A percentile compares a stretch with the other conserved stretches of the same genome.
Conservation (phyloP, 257 asterid species). For the Nicotiana benthamiana region DNA sequence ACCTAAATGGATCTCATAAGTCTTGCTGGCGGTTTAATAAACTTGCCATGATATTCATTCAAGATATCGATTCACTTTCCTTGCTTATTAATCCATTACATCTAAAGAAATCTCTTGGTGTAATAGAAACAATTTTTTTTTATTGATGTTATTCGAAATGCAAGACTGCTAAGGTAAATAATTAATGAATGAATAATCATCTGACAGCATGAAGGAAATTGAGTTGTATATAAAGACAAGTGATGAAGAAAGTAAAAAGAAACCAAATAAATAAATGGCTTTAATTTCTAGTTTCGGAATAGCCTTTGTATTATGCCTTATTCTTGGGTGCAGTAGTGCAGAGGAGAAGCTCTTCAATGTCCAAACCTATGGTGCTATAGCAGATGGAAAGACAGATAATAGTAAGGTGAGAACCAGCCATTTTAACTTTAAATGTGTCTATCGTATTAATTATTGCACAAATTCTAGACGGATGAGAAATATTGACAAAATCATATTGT, state of each 20-base stretch:
- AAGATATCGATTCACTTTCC: not conserved
- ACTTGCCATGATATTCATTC: not conserved
- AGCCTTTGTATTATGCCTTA: not conserved
- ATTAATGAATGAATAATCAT: not conserved
- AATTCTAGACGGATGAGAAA: not conserved
- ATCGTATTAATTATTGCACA: not conserved
- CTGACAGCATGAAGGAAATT: not conserved
- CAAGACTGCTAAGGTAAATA: not conserved
- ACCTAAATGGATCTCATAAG: not conserved
- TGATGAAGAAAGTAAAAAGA: not conserved
- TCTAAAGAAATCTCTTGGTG: not conserved
- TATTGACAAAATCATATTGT: not conserved
- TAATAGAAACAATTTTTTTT: not conserved
- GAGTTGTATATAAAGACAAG: not conserved
- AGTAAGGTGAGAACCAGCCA: not conserved
- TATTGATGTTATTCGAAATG: not conserved
- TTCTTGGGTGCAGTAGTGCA: not conserved
- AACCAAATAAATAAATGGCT: not conserved
- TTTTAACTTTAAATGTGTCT: not conserved
- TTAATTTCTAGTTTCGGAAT: not conserved
- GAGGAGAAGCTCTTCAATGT: not conserved
- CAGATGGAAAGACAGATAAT: conserved; percentile 1
- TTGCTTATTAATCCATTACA: not conserved
- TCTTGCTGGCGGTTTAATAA: not conserved
- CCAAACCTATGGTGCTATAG: not conserved